phyloP scores from a whole-genome alignment of 371 early-diverging fungal genomes.

The Basidiobolus meristosporus region DNA sequence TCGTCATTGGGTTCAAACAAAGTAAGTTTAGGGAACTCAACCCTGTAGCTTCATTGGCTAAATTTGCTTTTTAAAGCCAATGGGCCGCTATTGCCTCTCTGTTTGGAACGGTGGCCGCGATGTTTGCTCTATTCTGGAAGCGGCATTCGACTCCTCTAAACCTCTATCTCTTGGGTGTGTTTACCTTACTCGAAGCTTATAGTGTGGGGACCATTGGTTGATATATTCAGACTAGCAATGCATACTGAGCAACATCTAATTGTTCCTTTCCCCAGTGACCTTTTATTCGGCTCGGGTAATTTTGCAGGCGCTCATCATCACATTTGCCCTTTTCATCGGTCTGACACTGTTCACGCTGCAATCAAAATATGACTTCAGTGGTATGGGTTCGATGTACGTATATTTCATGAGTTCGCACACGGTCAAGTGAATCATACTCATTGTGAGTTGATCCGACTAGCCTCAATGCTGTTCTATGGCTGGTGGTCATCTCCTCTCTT shows the following conservation, averaged over 20 bases:
- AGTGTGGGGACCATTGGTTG: conserved; percentile 30
- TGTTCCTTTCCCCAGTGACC: conserved; percentile 15
- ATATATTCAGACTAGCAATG: too few relatives aligned
- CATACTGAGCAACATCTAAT: conserved; percentile 1
- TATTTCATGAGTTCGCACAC: too few relatives aligned
- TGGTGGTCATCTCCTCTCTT: conserved; percentile 32
- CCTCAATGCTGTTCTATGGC: conserved; percentile 33
- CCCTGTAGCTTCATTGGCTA: background rate
- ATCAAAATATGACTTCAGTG: conserved; percentile 48
- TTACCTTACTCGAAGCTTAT: conserved; percentile 52
- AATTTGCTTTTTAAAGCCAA: conserved; percentile 7
- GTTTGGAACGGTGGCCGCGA: conserved; percentile 18
- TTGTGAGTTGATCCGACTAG: too few relatives aligned
- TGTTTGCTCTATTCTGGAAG: conserved; percentile 37
- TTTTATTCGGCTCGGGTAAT: conserved; percentile 31
- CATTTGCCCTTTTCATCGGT: conserved; percentile 45
- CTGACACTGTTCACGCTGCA: conserved; percentile 58
- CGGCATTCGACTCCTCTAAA: conserved; percentile 46
- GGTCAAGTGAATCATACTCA: background rate
- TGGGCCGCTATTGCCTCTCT: conserved; percentile 19
- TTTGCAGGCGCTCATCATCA: conserved; percentile 51
- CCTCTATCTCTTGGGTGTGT: conserved; percentile 27
- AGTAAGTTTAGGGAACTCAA: background rate
- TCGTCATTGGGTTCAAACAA: conserved; percentile 23
- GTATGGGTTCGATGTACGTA: conserved; percentile 34